Percentiles rank a stretch among this genome's conserved stretches.
Conservation (phyloP, 208 protist species). For the Phytomonas serpens region DNA sequence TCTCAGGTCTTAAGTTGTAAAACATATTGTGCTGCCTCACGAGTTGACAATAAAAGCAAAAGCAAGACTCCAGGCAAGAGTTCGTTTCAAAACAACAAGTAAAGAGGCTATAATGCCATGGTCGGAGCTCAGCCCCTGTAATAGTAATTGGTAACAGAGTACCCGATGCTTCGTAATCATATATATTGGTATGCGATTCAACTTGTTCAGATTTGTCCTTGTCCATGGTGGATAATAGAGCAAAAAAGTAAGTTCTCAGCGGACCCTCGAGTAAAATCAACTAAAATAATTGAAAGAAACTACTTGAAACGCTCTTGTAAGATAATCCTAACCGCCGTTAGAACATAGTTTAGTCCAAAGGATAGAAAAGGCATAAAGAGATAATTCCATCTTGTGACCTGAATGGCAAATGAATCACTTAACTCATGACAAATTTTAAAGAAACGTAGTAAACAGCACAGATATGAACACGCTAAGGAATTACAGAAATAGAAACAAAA, state of each 20-base stretch:
- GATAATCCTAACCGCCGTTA: neutral
- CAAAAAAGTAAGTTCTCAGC: neutral
- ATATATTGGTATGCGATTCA: neutral
- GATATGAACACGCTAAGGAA: neutral
- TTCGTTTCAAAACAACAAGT: conserved; percentile 23
- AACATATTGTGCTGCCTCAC: conserved; percentile 43
- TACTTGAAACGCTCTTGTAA: neutral
- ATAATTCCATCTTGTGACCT: neutral
- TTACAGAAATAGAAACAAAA: neutral
- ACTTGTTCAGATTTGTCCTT: neutral
- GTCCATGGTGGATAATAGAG: neutral
- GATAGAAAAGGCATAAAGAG: neutral
- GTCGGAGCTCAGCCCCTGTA: neutral
- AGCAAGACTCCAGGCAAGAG: conserved; percentile 29
- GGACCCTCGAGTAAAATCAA: neutral
- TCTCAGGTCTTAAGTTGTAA: conserved; percentile 9
- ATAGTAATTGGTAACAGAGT: neutral
- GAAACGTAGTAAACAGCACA: neutral
- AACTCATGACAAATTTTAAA: neutral
- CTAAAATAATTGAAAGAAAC: neutral
- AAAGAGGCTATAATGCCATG: conserved; percentile 36
- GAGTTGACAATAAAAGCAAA: conserved; percentile 30
- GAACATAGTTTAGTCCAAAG: neutral
- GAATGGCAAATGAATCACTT: neutral
- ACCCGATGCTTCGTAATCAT: neutral